These are phyloP conservation scores for Neofusicoccum sp. DNA, from an alignment of 2,329 filamentous ascomycete genomes.

Conservation along the genomic window DNA sequence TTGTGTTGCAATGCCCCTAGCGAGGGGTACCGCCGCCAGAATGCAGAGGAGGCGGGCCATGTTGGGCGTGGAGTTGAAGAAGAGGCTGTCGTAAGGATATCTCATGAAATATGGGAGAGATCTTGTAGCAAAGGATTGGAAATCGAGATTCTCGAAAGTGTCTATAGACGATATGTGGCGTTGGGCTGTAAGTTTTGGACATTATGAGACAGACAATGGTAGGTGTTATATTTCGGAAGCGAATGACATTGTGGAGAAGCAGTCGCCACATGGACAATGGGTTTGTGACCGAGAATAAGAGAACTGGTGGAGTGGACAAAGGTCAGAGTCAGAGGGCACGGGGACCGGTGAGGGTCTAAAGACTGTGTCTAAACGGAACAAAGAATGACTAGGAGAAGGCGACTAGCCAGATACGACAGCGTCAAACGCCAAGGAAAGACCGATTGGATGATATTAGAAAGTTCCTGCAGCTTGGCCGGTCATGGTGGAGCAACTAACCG, in stretches of 20 bases:
- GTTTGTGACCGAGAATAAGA: not conserved
- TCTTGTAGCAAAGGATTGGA: conserved; percentile 1
- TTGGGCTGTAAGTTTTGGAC: not conserved
- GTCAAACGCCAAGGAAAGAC: conserved; percentile 15
- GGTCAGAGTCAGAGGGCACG: not conserved
- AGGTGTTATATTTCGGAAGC: not conserved
- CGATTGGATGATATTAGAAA: not conserved
- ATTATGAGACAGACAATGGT: not conserved
- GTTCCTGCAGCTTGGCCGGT: not conserved
- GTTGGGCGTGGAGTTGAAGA: not conserved
- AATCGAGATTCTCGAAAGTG: not conserved
- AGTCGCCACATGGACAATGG: not conserved
- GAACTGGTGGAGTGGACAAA: not conserved
- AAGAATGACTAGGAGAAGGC: not conserved
- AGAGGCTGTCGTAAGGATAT: not conserved
- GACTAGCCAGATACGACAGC: not conserved
- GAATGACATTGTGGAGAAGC: conserved; percentile 11
- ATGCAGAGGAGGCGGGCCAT: conserved; percentile 4
- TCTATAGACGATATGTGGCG: not conserved
- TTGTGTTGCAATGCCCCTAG: not conserved
- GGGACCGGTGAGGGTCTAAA: conserved; percentile 1
- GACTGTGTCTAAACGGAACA: not conserved
- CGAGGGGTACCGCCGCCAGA: conserved; percentile 4
- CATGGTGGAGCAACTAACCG: conserved; percentile 9
- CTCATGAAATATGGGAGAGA: not conserved